Percentiles rank a stretch among this genome's conserved stretches.
Evolutionary conservation across 129 eudicot species (phyloP).

Genomic region (Ambrosia trifida): DNA sequence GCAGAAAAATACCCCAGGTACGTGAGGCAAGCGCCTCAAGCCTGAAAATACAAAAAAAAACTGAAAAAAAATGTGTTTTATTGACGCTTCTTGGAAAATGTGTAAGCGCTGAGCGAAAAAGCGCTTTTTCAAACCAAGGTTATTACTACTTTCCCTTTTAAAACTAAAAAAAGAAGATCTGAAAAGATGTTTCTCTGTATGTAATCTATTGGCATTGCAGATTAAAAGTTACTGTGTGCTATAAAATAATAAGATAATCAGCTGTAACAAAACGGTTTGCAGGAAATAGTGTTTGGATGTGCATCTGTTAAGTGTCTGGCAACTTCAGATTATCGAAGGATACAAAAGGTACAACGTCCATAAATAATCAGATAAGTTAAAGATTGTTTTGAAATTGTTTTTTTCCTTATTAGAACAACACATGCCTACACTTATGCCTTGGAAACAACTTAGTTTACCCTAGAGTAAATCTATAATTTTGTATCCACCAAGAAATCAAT

Average conservation of each 20-base stretch:
- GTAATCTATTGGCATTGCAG: background rate
- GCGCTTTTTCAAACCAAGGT: too few relatives aligned
- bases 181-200: background rate
- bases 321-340: background rate
- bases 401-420: background rate
- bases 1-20: too few relatives aligned
- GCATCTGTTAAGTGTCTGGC: background rate
- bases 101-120: too few relatives aligned
- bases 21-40: too few relatives aligned
- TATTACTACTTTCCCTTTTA: conserved; percentile 1
- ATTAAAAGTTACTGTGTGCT: background rate
- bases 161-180: conserved; percentile 5
- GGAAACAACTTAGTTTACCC: background rate
- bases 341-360: background rate
- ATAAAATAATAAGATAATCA: background rate
- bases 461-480: background rate
- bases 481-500: background rate
- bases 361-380: background rate
- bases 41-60: too few relatives aligned
- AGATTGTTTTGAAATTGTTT: too few relatives aligned
- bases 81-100: too few relatives aligned
- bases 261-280: background rate
- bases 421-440: background rate
- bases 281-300: background rate
- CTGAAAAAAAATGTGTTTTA: too few relatives aligned